phyloP scores from a whole-genome alignment of 179 eudicot genomes.

The Vitellaria paradoxa region DNA sequence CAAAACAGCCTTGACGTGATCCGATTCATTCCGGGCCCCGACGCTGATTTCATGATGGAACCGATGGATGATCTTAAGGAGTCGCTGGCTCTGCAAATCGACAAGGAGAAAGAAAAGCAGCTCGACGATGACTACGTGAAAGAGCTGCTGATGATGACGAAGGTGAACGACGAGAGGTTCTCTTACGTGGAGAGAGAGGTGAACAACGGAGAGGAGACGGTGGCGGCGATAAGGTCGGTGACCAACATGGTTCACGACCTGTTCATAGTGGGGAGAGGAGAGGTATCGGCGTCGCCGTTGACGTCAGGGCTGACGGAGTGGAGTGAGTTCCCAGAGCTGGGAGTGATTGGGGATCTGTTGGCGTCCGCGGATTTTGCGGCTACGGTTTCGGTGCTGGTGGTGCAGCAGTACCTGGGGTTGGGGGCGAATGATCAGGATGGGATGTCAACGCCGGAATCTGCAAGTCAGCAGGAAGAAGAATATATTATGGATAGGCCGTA shows the following conservation, averaged over 20 bases:
- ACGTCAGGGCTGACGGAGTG: conserved; percentile 32
- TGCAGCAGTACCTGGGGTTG: conserved; percentile 29
- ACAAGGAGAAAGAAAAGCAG: conserved; percentile 32
- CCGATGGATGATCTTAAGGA: conserved; percentile 34
- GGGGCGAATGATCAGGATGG: too few species aligned
- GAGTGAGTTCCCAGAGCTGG: conserved; percentile 49
- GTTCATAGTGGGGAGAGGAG: conserved; percentile 24
- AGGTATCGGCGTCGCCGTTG: conserved; percentile 8
- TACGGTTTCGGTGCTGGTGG: conserved; percentile 40
- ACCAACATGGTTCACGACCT: conserved; percentile 14
- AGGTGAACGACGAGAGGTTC: conserved; percentile 24
- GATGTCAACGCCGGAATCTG: too few species aligned
- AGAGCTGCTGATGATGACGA: conserved; percentile 24
- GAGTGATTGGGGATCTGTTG: conserved; percentile 42
- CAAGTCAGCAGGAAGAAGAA: too few species aligned
- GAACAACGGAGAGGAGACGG: conserved; percentile 25
- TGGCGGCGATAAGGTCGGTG: conserved; percentile 18
- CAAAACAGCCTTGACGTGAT: conserved; percentile 31
- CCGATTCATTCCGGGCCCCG: conserved; percentile 46
- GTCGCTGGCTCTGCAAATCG: conserved; percentile 26
- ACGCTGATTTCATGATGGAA: conserved; percentile 23
- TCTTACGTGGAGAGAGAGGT: conserved; percentile 17
- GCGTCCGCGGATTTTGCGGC: conserved; percentile 34
- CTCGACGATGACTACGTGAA: conserved; percentile 36
- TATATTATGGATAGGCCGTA: too few species aligned